Conservation (phyloP, 2,329 filamentous ascomycete genomes). For the Fusarium buxicola region DNA sequence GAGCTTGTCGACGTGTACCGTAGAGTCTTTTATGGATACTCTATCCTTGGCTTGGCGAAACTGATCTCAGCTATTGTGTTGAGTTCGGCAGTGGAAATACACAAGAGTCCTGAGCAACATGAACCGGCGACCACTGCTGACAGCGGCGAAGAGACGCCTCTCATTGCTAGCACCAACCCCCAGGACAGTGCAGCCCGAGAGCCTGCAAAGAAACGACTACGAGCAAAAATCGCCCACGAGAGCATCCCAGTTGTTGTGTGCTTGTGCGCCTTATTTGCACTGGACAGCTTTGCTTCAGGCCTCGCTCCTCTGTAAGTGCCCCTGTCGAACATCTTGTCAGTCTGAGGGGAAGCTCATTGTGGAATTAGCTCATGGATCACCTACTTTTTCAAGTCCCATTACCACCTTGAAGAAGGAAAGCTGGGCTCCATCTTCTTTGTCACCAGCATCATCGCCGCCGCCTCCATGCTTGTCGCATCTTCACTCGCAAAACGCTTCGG, state of each 20-base stretch:
- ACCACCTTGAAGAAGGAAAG: slow-evolving; percentile 59
- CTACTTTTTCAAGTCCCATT: slow-evolving; percentile 65
- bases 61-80: slow-evolving; percentile 63
- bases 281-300: slow-evolving; percentile 78
- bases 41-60: slow-evolving; percentile 66
- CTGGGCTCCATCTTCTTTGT: slow-evolving; percentile 67
- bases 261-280: slow-evolving; percentile 73
- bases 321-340: slow-evolving; percentile 29
- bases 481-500: slow-evolving; percentile 67
- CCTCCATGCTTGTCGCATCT: slow-evolving; percentile 64
- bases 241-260: slow-evolving; percentile 66
- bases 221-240: slow-evolving; percentile 69
- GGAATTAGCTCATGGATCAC: slow-evolving; percentile 67
- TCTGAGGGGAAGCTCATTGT: not conserved
- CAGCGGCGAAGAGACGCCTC: slow-evolving; percentile 43
- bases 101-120: slow-evolving; percentile 20
- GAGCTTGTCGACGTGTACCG: slow-evolving; percentile 61
- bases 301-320: slow-evolving; percentile 70
- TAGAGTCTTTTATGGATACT: slow-evolving; percentile 59
- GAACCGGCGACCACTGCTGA: not conserved
- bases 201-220: slow-evolving; percentile 45
- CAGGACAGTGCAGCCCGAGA: not conserved
- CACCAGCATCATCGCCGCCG: slow-evolving; percentile 62
- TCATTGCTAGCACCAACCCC: slow-evolving; percentile 25
- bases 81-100: slow-evolving; percentile 58